Evolutionary conservation across 345 rosid species (phyloP).

Genomic region (Citrus australasica): DNA sequence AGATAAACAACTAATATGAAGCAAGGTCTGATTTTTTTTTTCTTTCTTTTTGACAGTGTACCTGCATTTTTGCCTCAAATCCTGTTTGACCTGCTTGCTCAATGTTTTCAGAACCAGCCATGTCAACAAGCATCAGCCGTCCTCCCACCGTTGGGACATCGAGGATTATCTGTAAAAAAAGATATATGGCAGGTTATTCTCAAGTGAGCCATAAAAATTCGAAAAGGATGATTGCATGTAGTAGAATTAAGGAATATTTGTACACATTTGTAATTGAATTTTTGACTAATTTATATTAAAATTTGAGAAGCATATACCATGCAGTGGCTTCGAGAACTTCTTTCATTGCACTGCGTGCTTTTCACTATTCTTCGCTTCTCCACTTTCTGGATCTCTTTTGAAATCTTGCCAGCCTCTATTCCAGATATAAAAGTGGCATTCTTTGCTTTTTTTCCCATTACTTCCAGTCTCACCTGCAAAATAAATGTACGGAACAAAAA

Average conservation of each 20-base stretch:
- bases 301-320: conserved; percentile 37
- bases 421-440: conserved; percentile 87
- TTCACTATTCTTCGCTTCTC: conserved; percentile 94
- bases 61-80: conserved; percentile 98
- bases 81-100: conserved; percentile 96
- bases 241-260: conserved; percentile 29
- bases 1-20: not conserved
- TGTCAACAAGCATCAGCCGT: conserved; percentile 93
- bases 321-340: conserved; percentile 99
- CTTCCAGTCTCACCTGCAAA: conserved; percentile 83
- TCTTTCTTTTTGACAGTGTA: conserved; percentile 9
- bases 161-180: conserved; percentile 60
- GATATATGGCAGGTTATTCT: not conserved
- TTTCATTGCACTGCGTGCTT: conserved; percentile 88
- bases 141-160: conserved; percentile 99
- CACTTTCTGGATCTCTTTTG: conserved; percentile 88
- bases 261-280: not conserved
- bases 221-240: conserved; percentile 29
- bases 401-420: conserved; percentile 81
- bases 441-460: conserved; percentile 95
- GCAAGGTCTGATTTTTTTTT: not conserved
- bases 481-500: not conserved
- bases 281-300: not conserved
- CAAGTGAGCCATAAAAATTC: not conserved
- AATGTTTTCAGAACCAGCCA: conserved; percentile 99